Percentiles rank a stretch among this genome's conserved stretches.
Evolutionary conservation across 345 rosid genomes (phyloP).

Genomic region (Microthlaspi erraticum): DNA sequence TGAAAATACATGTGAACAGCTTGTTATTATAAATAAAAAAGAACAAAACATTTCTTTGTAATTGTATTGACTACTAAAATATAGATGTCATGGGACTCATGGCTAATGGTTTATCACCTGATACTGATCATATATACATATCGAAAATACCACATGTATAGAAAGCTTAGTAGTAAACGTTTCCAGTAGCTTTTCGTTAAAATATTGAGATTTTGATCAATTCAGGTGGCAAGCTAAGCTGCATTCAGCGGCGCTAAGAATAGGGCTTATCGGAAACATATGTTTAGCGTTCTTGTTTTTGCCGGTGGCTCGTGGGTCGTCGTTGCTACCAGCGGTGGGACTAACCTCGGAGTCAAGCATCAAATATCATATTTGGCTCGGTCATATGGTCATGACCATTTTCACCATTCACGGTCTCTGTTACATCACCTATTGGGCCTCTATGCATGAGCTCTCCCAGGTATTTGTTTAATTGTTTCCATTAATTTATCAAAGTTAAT

Average conservation of each 20-base stretch:
- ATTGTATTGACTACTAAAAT: not conserved
- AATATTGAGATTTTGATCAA: not conserved
- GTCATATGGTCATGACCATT: conserved; percentile 68
- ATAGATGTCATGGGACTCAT: not conserved
- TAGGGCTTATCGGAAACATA: conserved; percentile 72
- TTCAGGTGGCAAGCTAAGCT: conserved; percentile 70
- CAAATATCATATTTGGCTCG: conserved; percentile 92
- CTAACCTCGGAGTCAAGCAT: conserved; percentile 84
- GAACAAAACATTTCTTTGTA: not conserved
- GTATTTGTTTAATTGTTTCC: conserved; percentile 60
- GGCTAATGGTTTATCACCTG: not conserved
- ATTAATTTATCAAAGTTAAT: not conserved
- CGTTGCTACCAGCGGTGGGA: conserved; percentile 67
- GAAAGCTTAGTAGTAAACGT: too few species aligned
- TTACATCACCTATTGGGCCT: conserved; percentile 57
- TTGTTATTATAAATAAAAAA: not conserved
- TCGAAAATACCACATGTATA: too few species aligned
- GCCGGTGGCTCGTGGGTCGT: conserved; percentile 86
- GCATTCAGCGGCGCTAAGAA: conserved; percentile 34
- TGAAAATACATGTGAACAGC: not conserved
- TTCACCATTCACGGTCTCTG: conserved; percentile 69
- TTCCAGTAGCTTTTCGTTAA: not conserved
- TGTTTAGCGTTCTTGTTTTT: conserved; percentile 69
- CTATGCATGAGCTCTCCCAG: conserved; percentile 47
- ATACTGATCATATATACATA: not conserved